Conservation (phyloP, 1,284 basidiomycete species). For the Inonotus hispidus region DNA sequence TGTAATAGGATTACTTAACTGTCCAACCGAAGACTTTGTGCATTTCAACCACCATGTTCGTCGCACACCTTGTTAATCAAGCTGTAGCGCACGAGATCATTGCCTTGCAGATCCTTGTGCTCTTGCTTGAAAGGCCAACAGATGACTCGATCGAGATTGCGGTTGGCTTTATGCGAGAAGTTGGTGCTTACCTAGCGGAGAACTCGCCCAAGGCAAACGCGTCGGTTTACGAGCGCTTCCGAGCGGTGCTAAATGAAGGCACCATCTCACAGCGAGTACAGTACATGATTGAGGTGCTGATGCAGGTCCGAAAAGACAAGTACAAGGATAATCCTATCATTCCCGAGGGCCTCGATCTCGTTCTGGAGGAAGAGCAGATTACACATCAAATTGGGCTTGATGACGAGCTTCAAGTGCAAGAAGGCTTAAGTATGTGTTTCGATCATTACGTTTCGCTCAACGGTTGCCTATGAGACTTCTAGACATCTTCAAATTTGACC, state of each 20-base stretch:
- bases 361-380: conserved; percentile 97
- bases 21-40: conserved; percentile 66
- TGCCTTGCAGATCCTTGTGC: conserved; percentile 90
- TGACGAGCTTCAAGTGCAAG: conserved; percentile 90
- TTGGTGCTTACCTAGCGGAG: conserved; percentile 92
- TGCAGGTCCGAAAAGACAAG: conserved; percentile 97
- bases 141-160: conserved; percentile 99
- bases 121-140: conserved; percentile 92
- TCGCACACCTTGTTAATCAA: conserved; percentile 97
- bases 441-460: neutral
- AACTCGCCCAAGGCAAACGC: conserved; percentile 93
- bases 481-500: conserved; percentile 97
- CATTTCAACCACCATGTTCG: conserved; percentile 91
- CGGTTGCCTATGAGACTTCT: conserved; percentile 8
- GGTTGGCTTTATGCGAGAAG: conserved; percentile 95
- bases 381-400: conserved; percentile 92
- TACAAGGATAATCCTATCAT: conserved; percentile 98
- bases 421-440: conserved; percentile 78
- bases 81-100: conserved; percentile 91
- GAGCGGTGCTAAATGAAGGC: conserved; percentile 94
- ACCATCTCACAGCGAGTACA: conserved; percentile 94
- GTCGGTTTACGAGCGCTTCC: conserved; percentile 92
- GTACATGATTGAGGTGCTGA: conserved; percentile 99
- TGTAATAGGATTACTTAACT: neutral
- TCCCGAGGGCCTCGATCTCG: conserved; percentile 90